phyloP scores from a whole-genome alignment of 2,329 filamentous ascomycete genomes.

The Hymenoscyphus repandus region DNA sequence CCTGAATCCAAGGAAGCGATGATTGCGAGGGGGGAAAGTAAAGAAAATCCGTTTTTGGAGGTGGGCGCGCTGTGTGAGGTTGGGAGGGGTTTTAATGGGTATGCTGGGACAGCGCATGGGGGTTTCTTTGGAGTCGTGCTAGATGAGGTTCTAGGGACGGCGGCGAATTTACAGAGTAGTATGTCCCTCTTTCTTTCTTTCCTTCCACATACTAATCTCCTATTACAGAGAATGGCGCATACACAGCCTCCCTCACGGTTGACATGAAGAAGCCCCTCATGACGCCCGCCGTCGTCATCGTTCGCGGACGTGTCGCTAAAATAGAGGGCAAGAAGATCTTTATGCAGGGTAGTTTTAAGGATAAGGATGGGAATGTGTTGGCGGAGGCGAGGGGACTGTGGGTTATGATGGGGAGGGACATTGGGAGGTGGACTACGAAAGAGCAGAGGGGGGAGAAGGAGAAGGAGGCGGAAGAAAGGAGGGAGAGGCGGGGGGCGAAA shows the following conservation, averaged over 20 bases:
- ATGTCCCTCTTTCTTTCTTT: slow-evolving; percentile 8
- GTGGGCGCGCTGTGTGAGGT: slow-evolving; percentile 26
- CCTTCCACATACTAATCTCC: neutral
- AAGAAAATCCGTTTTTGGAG: slow-evolving; percentile 27
- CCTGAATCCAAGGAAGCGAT: neutral
- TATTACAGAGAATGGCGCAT: slow-evolving; percentile 23
- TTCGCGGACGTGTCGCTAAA: slow-evolving; percentile 24
- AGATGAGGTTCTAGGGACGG: slow-evolving; percentile 32
- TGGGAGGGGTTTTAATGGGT: slow-evolving; percentile 24
- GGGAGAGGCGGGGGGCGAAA: neutral
- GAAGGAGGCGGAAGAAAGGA: neutral
- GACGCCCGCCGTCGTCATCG: slow-evolving; percentile 25
- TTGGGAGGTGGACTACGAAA: slow-evolving; percentile 13
- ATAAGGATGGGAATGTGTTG: slow-evolving; percentile 24
- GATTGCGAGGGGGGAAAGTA: slow-evolving; percentile 3
- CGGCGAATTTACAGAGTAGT: slow-evolving; percentile 26
- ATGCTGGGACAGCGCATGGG: slow-evolving; percentile 27
- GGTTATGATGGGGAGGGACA: slow-evolving; percentile 13
- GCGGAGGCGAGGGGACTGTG: slow-evolving; percentile 13
- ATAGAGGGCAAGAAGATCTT: slow-evolving; percentile 27
- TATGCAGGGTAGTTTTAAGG: slow-evolving; percentile 25
- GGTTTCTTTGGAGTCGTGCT: slow-evolving; percentile 28
- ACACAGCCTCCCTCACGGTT: slow-evolving; percentile 26
- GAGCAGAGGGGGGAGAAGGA: slow-evolving; percentile 2
- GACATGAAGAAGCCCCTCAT: slow-evolving; percentile 24